phyloP scores from a whole-genome alignment of 1,284 basidiomycete species.

The Microbotryum saponariae region DNA sequence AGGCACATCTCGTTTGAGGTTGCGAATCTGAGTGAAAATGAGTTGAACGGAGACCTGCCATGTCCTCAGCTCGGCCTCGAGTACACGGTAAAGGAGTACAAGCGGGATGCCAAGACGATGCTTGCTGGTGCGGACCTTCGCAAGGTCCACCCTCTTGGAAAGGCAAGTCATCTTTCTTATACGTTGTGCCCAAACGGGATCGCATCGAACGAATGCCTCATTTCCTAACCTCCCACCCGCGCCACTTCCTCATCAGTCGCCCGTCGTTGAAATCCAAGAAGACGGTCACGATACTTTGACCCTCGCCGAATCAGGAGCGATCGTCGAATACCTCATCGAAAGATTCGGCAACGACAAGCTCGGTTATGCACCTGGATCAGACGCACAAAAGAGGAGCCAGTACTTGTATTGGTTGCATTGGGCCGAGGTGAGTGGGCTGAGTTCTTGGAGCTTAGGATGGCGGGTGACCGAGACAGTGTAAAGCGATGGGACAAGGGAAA shows the following conservation, averaged over 20 bases:
- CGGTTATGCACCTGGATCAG: background rate
- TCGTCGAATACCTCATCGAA: slow-evolving; percentile 32
- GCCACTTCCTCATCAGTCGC: slow-evolving; percentile 6
- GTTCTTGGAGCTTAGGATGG: background rate
- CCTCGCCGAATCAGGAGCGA: slow-evolving; percentile 30
- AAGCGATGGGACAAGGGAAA: no score
- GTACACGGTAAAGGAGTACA: slow-evolving; percentile 31
- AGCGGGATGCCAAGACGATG: slow-evolving; percentile 20
- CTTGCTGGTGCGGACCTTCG: slow-evolving; percentile 25
- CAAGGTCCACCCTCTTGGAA: slow-evolving; percentile 29
- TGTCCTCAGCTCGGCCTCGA: slow-evolving; percentile 17
- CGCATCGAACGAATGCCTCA: background rate
- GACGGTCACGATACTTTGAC: slow-evolving; percentile 1
- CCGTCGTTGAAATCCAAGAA: slow-evolving; percentile 18
- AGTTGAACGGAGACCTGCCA: background rate
- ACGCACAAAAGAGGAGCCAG: slow-evolving; percentile 7
- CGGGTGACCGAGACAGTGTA: no score
- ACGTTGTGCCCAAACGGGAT: no score
- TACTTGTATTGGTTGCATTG: slow-evolving; percentile 28
- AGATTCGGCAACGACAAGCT: slow-evolving; percentile 28
- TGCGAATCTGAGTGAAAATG: no score
- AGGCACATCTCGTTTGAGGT: background rate
- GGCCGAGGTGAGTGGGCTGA: slow-evolving; percentile 23
- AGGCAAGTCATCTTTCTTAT: slow-evolving; percentile 9
- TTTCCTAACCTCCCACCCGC: no score